Percentiles rank a stretch among this genome's conserved stretches.
phyloP scores from a whole-genome alignment of 2,329 filamentous ascomycete species.

The Aspergillus sojae region DNA sequence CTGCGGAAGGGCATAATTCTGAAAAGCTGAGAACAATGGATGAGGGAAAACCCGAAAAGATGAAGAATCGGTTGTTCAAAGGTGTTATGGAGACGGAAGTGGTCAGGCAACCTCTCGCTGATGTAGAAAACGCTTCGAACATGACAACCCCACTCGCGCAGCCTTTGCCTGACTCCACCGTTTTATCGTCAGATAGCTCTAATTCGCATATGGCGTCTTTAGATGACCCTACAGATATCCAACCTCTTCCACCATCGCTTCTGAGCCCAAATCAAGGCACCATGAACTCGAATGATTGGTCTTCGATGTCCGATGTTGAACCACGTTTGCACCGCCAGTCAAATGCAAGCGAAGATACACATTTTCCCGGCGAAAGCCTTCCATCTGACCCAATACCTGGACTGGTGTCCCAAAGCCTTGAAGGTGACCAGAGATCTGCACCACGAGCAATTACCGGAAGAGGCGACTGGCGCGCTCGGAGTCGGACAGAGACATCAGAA shows the following conservation, averaged over 20 bases:
- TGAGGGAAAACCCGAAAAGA: constrained; percentile 39
- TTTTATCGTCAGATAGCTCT: constrained; percentile 32
- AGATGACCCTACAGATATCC: constrained; percentile 40
- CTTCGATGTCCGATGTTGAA: constrained; percentile 31
- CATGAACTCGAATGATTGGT: constrained; percentile 32
- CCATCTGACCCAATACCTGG: constrained; percentile 28
- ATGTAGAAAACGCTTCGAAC: constrained; percentile 56
- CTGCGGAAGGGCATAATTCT: constrained; percentile 32
- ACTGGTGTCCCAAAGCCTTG: constrained; percentile 22
- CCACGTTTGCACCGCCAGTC: constrained; percentile 26
- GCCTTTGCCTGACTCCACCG: constrained; percentile 48
- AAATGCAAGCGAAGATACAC: constrained; percentile 28
- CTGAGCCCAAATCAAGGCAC: constrained; percentile 39
- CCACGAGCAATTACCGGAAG: constrained; percentile 43
- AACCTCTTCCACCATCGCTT: constrained; percentile 48
- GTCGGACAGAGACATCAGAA: constrained; percentile 30
- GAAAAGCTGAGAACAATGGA: constrained; percentile 32
- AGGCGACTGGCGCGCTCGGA: constrained; percentile 40
- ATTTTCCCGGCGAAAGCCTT: constrained; percentile 23
- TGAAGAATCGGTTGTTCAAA: constrained; percentile 48
- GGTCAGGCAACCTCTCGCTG: constrained; percentile 33
- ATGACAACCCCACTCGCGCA: constrained; percentile 58
- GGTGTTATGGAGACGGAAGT: constrained; percentile 42
- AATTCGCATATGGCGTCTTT: constrained; percentile 34
- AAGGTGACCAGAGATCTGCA: constrained; percentile 42